These are phyloP conservation scores for Trichopus zeylanicus DNA, from an alignment of 116 monocot species.

Conservation along the genomic window DNA sequence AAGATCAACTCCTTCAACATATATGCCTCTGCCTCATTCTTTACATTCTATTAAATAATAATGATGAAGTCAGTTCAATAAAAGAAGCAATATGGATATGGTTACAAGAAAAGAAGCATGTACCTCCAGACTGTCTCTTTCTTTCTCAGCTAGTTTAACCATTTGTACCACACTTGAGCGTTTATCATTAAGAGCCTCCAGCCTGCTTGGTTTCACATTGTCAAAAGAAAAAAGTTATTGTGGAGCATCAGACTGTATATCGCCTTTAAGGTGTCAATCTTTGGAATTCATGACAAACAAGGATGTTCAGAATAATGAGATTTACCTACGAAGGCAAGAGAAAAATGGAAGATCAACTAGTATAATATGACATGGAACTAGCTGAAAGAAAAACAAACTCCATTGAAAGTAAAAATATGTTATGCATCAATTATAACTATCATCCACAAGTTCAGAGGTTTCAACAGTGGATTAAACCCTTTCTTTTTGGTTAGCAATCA, in stretches of 20 bases:
- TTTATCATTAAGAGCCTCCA: constrained; percentile 85
- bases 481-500: too few species aligned
- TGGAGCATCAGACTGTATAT: neutral
- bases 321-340: neutral
- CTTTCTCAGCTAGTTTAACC: constrained; percentile 93
- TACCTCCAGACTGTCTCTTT: constrained; percentile 91
- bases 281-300: neutral
- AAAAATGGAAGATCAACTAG: neutral
- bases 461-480: too few species aligned
- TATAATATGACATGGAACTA: neutral
- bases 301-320: neutral
- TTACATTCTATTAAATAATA: constrained; percentile 48
- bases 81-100: neutral
- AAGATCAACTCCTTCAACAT: constrained; percentile 83
- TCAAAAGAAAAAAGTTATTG: neutral
- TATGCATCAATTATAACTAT: too few species aligned
- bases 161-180: constrained; percentile 71
- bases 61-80: neutral
- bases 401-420: too few species aligned
- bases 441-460: too few species aligned
- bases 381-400: too few species aligned
- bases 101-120: neutral
- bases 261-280: neutral
- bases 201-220: constrained; percentile 32
- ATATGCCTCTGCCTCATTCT: constrained; percentile 88